phyloP scores from a whole-genome alignment of 108 stramenopile species.

The Cyclotella choctawhatcheeana region DNA sequence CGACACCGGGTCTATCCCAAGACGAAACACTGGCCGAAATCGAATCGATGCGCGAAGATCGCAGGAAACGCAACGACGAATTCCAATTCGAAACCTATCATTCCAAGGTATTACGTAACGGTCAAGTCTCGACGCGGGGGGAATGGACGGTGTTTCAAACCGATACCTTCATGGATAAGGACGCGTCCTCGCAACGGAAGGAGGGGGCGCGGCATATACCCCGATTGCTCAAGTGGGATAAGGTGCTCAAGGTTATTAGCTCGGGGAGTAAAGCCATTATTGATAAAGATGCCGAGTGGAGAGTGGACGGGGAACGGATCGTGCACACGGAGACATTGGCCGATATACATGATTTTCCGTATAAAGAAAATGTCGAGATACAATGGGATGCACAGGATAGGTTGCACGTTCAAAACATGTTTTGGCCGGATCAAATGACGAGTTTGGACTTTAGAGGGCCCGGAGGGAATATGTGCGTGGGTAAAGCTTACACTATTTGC shows the following conservation, averaged over 20 bases:
- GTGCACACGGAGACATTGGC: constrained; percentile 73
- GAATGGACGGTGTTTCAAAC: constrained; percentile 90
- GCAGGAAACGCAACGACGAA: constrained; percentile 82
- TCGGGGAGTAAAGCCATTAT: constrained; percentile 55
- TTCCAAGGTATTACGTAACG: constrained; percentile 59
- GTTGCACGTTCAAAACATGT: constrained; percentile 44
- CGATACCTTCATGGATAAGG: constrained; percentile 69
- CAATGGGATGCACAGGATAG: constrained; percentile 48
- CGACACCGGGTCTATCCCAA: constrained; percentile 7
- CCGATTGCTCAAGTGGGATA: constrained; percentile 51
- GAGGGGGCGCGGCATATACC: constrained; percentile 46
- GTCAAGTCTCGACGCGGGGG: constrained; percentile 69
- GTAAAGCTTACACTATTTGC: constrained; percentile 82
- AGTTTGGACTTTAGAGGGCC: constrained; percentile 82
- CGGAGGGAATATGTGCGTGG: constrained; percentile 89
- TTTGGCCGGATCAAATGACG: constrained; percentile 62
- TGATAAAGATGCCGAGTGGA: constrained; percentile 24
- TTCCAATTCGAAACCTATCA: constrained; percentile 92
- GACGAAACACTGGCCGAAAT: constrained; percentile 68
- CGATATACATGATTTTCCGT: constrained; percentile 46
- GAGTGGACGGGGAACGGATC: constrained; percentile 53
- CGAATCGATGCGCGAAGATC: constrained; percentile 87
- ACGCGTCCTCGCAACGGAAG: constrained; percentile 18
- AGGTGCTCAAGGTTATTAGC: constrained; percentile 65
- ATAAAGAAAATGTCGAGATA: constrained; percentile 34